Base-by-base conservation (phyloP, 306 rosid genomes). In the Neltuma alba region DNA sequence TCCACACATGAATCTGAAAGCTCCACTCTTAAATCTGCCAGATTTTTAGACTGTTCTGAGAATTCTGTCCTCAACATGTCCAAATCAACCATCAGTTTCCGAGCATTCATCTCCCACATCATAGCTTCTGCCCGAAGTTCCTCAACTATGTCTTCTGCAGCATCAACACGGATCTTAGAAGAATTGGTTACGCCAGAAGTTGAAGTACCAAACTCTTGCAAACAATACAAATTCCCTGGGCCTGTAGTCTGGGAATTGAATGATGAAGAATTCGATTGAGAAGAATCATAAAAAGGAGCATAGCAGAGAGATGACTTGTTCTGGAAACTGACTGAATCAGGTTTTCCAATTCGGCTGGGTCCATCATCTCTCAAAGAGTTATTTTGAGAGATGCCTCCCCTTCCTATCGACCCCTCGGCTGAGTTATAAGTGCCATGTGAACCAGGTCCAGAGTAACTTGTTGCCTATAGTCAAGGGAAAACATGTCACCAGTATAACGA, bases 51-150 rank as follows among this genome's bases (percentile, higher is more conserved):
- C 80, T 88, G 93, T 70, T 86, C 88, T 55, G 90, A 86, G 79
- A 84, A 89, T 79, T 90, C 97, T 58, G 80, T 78, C 91, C 80
- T 91, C 85, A 87, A 34, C 79, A 71, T 77, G 41, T 95, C 96
- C 82, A 90, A 80, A 85, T 93, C 97, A 79, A 77, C 83, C 96
- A 91, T 89, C 61, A 95, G 88, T 81, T 93, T 90, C 69, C 91
- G 86, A 33, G 96, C 97, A 18, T 95, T 93, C 88, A 91, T 88
- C 86, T 95, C 97, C 98, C 99, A 93, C 97, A 93, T 91, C 90
- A 87, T 91, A 33, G 99, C 99, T 84, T 95, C 96, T 12, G 90
- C 99, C 40, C 87, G 96, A 70, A 95, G 85, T 87, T 90, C 98
- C 77, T 80, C 90, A 70, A 77, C 77, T 2, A 90, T 77, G 57